Evolutionary conservation across 2,329 filamentous ascomycete genomes (phyloP), one percentile per base, ranked within the genome.

Genomic region (Rutstroemia sp.): DNA sequence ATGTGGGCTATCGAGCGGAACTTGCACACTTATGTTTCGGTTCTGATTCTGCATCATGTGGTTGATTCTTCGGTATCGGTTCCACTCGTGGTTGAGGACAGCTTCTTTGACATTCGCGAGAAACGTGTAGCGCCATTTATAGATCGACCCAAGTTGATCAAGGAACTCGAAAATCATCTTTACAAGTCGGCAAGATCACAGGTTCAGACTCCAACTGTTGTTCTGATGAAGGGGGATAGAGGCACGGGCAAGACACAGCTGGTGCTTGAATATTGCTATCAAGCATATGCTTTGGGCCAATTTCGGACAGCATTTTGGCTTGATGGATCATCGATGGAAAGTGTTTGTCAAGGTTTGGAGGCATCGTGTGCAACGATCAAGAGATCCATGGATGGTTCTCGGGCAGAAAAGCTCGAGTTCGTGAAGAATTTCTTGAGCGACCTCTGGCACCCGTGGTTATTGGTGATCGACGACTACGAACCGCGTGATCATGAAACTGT

Each of bases 11-110:
- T 62, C 19, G 60, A 62, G 27, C 54, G 58, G 47, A 63, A 61
- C 45, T 44, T 63, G 16, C 58, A 63, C 10, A 62, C 60, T 3
- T 63, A 61, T 38, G 56, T 63, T 46, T 61, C 59, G 8, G 60
- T 63, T 2, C 39, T 62, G 38, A 59, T 62, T 27, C 37, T 63
- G 19, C 62, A 63, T 55, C 61, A 62, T 48, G 60, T 59, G 55
- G 54, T 63, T 41, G 61, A 61, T 57, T 49, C 54, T 39, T 37
- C 48, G 21, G 60, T 57, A 14, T 19, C 46, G 3, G 53, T 46
- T n/a, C 41, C 46, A 4, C 18, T 48, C 16, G 14, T 54, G 5
- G 49, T 21, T n/a, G 55, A 58, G 7, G 60, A 62, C 27, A 34
- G 9, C 3, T 63, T 59, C n/a, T 63, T 61, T 46, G 53, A 62